Conservation (phyloP, 768 basidiomycete species). For the Gelatoporia subvermispora region DNA sequence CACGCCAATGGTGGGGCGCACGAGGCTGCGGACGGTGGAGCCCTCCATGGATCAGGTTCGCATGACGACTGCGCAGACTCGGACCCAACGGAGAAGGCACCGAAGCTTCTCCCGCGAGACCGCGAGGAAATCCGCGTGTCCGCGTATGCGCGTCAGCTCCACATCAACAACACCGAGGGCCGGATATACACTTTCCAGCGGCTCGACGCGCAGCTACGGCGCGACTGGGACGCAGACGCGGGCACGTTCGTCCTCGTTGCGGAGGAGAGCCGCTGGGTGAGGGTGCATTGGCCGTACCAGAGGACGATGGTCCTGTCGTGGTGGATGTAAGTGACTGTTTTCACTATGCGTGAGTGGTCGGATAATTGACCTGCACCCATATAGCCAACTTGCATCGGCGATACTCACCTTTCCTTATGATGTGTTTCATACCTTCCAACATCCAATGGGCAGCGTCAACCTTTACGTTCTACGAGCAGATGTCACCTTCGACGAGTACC, state of each 20-base stretch:
- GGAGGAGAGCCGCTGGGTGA: conserved; percentile 33
- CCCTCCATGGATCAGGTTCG: not conserved
- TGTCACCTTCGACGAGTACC: conserved; percentile 38
- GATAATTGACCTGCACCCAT: not conserved
- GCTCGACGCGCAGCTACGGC: conserved; percentile 34
- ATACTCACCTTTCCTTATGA: conserved; percentile 27
- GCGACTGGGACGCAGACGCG: conserved; percentile 31
- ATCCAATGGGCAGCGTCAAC: conserved; percentile 31
- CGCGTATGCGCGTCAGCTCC: conserved; percentile 28
- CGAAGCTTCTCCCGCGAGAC: not conserved
- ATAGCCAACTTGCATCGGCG: conserved; percentile 19
- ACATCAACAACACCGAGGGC: conserved; percentile 29
- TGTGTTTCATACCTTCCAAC: conserved; percentile 20
- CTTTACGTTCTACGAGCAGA: conserved; percentile 33
- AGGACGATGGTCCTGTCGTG: conserved; percentile 6
- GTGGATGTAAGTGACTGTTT: conserved; percentile 9
- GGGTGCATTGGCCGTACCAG: conserved; percentile 22
- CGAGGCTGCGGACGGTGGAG: conserved; percentile 2
- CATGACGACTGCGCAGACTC: not conserved
- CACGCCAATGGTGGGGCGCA: not conserved
- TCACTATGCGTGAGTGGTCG: not conserved
- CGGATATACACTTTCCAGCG: conserved; percentile 37
- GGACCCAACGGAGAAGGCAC: conserved; percentile 1
- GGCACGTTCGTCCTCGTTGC: conserved; percentile 38
- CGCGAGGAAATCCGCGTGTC: conserved; percentile 31